These are phyloP conservation scores for Pleurotus sapidus DNA, from an alignment of 768 basidiomycete genomes.

Conservation along the genomic window DNA sequence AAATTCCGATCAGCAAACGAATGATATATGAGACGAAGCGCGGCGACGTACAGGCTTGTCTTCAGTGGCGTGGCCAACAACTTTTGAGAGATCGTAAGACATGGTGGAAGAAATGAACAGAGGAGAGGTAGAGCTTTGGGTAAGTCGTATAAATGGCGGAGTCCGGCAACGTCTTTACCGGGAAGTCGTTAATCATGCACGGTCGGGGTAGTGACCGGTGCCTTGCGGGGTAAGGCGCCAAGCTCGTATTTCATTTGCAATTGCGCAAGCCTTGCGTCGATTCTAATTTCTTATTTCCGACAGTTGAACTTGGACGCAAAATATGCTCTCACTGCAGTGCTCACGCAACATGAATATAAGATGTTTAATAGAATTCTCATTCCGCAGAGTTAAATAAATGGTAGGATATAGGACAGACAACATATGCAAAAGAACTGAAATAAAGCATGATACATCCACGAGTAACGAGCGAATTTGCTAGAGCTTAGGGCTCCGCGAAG, in stretches of 20 bases:
- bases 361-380: too few species aligned
- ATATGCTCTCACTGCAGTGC: too few species aligned
- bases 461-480: too few species aligned
- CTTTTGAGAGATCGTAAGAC: constrained; percentile 60
- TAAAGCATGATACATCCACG: too few species aligned
- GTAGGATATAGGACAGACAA: too few species aligned
- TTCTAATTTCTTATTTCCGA: too few species aligned
- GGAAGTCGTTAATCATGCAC: neutral
- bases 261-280: neutral
- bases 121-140: neutral
- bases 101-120: constrained; percentile 24
- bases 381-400: too few species aligned
- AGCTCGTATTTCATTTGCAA: neutral
- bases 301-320: too few species aligned
- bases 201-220: neutral
- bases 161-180: constrained; percentile 4
- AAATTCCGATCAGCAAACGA: neutral
- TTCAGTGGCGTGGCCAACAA: constrained; percentile 55
- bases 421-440: too few species aligned
- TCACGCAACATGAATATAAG: too few species aligned
- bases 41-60: constrained; percentile 49
- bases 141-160: neutral
- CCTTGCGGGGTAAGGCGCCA: neutral
- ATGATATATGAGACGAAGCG: neutral
- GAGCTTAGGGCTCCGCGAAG: constrained; percentile 18